Conservation (phyloP, 2,329 filamentous ascomycete genomes). For the Calonectria henricotiae region DNA sequence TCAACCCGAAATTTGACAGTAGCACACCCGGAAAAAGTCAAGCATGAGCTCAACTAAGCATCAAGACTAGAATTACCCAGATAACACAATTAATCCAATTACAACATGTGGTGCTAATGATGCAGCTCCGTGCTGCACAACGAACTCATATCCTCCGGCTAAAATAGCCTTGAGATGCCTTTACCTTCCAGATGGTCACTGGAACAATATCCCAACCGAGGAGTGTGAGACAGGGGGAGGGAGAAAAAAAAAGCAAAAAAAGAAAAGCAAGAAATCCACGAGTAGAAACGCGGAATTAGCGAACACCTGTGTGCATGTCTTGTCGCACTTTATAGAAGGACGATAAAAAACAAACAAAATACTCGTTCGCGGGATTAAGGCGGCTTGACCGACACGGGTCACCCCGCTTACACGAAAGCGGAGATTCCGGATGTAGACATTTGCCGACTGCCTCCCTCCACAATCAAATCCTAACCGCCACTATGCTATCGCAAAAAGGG, state of each 20-base stretch:
- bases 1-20: no score
- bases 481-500: constrained; percentile 8
- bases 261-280: neutral
- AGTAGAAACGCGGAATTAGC: constrained; percentile 12
- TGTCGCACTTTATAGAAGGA: constrained; percentile 9
- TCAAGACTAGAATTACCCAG: no score
- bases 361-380: neutral
- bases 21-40: no score
- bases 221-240: constrained; percentile 1
- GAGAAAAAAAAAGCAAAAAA: constrained; percentile 3
- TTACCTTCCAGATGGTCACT: neutral
- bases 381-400: constrained; percentile 39
- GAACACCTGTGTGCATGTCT: neutral
- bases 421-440: constrained; percentile 32
- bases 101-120: no score
- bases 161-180: no score
- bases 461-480: constrained; percentile 26
- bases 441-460: neutral
- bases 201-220: neutral
- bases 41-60: no score
- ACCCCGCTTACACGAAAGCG: constrained; percentile 36
- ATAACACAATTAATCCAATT: no score
- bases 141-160: no score
- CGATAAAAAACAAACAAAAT: neutral
- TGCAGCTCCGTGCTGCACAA: no score